phyloP scores from a whole-genome alignment of 495 filamentous ascomycete genomes.

The Xylaria intraflava region DNA sequence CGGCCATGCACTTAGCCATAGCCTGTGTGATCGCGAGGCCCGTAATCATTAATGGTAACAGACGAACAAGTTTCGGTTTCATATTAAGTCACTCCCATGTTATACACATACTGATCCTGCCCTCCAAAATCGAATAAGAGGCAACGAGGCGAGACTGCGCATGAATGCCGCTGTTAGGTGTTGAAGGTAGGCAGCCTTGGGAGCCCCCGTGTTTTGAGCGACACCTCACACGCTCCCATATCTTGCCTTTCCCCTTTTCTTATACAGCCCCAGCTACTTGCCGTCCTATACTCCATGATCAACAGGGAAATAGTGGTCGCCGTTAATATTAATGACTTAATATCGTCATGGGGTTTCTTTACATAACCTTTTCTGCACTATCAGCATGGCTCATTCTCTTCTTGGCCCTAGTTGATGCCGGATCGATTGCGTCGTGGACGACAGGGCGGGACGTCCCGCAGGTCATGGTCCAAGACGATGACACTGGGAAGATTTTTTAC shows the following conservation, averaged over 20 bases:
- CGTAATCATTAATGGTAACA: not conserved
- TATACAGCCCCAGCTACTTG: not conserved
- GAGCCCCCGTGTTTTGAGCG: not conserved
- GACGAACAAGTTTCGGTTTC: not conserved
- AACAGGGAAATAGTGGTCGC: not conserved
- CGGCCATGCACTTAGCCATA: not conserved
- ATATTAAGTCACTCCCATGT: not conserved
- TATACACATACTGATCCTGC: not conserved
- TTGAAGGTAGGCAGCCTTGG: not conserved
- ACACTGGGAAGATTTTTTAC: constrained; percentile 29
- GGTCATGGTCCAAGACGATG: constrained; percentile 30
- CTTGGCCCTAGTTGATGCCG: not conserved
- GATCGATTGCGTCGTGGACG: constrained; percentile 28
- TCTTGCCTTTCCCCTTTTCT: not conserved
- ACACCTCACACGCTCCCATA: no score
- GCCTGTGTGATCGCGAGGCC: not conserved
- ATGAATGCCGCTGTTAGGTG: not conserved
- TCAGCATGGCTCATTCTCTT: not conserved
- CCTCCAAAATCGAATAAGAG: not conserved
- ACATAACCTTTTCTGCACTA: not conserved
- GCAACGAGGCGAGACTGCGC: not conserved
- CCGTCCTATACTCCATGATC: not conserved
- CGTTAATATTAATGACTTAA: no score
- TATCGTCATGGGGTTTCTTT: not conserved
- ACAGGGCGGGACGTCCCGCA: constrained; percentile 23